Conservation (phyloP, 2,329 filamentous ascomycete genomes). For the Tolypocladium album region DNA sequence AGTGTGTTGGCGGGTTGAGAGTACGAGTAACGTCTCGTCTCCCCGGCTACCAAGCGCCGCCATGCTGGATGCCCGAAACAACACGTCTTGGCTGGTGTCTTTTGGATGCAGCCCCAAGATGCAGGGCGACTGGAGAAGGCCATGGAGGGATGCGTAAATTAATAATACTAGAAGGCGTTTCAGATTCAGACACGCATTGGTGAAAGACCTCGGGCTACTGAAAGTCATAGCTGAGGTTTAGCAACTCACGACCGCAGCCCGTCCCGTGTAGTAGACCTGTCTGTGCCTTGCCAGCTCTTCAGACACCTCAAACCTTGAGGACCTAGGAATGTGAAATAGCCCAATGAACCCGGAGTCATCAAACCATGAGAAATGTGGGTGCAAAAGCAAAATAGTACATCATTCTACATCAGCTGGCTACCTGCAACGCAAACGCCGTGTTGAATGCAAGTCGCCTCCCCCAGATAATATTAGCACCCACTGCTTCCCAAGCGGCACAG, state of each 20-base stretch:
- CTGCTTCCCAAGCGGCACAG: neutral
- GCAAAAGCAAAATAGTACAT: neutral
- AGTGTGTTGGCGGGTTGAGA: neutral
- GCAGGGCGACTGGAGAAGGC: neutral
- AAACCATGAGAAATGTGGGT: neutral
- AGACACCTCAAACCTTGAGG: neutral
- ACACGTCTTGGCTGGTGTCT: neutral
- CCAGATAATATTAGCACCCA: neutral
- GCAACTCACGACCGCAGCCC: neutral
- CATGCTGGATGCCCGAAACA: too few relatives aligned
- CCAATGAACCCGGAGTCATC: neutral
- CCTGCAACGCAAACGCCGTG: neutral
- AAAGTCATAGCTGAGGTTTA: neutral
- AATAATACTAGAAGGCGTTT: neutral
- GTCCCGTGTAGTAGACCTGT: neutral
- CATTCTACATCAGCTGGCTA: neutral
- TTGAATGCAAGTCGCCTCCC: neutral
- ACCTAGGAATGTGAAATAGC: neutral
- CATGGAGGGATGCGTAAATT: neutral
- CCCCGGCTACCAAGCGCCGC: too few relatives aligned
- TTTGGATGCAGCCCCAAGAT: neutral
- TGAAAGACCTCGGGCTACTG: neutral
- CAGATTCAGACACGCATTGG: neutral
- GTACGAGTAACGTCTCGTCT: too few relatives aligned
- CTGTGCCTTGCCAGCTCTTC: neutral